A percentile compares a stretch with the other conserved stretches of the same genome.
Evolutionary conservation across 1,284 basidiomycete species (phyloP).

Genomic region (Trichosporon asahii): DNA sequence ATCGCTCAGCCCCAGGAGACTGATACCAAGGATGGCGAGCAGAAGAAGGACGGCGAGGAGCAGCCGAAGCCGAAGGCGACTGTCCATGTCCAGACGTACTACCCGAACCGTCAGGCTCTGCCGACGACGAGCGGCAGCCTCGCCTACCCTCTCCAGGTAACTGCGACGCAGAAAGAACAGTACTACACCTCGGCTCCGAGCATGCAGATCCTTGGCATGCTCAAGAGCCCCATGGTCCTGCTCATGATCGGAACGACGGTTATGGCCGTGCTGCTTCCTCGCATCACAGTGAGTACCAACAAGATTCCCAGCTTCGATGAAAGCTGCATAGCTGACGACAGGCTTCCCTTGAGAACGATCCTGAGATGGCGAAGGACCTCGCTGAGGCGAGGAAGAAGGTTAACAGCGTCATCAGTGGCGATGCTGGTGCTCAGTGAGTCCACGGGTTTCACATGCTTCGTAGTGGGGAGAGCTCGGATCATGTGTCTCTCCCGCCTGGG

Average conservation of each 20-base stretch:
- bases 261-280: slow-evolving; percentile 74
- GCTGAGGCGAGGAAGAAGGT: slow-evolving; percentile 65
- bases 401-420: slow-evolving; percentile 57
- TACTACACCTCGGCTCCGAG: slow-evolving; percentile 64
- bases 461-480: too few species aligned
- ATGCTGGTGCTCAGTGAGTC: slow-evolving; percentile 46
- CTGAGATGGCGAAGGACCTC: slow-evolving; percentile 68
- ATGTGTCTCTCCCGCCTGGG: too few species aligned
- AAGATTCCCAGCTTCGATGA: not conserved
- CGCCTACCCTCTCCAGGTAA: slow-evolving; percentile 63
- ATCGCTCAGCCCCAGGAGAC: not conserved
- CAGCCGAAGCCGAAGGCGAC: not conserved
- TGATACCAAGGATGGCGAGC: not conserved
- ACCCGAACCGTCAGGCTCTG: slow-evolving; percentile 59
- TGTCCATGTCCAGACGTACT: slow-evolving; percentile 59
- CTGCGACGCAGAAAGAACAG: slow-evolving; percentile 61
- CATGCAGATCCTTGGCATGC: slow-evolving; percentile 72
- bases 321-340: slow-evolving; percentile 38
- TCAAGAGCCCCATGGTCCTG: slow-evolving; percentile 82
- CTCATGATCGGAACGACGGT: slow-evolving; percentile 69
- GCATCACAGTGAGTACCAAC: slow-evolving; percentile 70
- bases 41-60: not conserved
- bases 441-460: too few species aligned
- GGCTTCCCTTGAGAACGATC: slow-evolving; percentile 69
- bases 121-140: slow-evolving; percentile 63